Percentiles rank a stretch among this genome's conserved stretches.
Evolutionary conservation across 2,329 filamentous ascomycete genomes (phyloP).

Genomic region (Botryotinia narcissicola): DNA sequence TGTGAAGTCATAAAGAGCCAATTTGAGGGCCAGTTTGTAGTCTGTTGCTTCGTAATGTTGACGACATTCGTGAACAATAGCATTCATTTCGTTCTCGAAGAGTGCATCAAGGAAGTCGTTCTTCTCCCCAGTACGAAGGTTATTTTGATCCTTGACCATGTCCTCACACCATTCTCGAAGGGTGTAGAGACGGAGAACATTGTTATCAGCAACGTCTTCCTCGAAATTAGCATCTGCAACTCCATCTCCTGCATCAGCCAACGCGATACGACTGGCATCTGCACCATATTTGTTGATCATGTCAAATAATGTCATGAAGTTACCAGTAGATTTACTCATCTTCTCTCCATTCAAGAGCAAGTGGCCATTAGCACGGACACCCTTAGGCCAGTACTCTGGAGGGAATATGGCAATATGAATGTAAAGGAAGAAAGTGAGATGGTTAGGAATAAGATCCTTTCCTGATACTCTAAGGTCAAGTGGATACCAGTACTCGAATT

Average conservation of each 20-base stretch:
- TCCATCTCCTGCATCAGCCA: constrained; percentile 91
- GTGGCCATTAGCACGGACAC: constrained; percentile 87
- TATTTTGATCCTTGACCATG: constrained; percentile 65
- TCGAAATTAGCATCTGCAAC: constrained; percentile 97
- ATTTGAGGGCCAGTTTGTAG: constrained; percentile 85
- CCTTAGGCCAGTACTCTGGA: constrained; percentile 82
- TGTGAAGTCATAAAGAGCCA: constrained; percentile 87
- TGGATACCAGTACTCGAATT: constrained; percentile 97
- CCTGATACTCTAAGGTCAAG: constrained; percentile 84
- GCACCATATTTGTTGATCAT: constrained; percentile 90
- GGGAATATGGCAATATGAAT: constrained; percentile 88
- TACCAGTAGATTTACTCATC: constrained; percentile 97
- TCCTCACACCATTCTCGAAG: constrained; percentile 93
- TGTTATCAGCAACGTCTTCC: constrained; percentile 88
- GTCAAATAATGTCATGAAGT: constrained; percentile 89
- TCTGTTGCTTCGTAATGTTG: constrained; percentile 76
- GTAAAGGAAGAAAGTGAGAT: constrained; percentile 94
- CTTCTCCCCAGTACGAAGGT: constrained; percentile 72
- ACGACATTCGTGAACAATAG: constrained; percentile 72
- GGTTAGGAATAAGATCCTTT: constrained; percentile 91
- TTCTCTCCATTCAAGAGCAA: constrained; percentile 94
- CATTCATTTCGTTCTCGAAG: constrained; percentile 92
- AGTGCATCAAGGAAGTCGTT: constrained; percentile 81
- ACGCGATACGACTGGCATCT: constrained; percentile 84
- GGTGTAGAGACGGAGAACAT: constrained; percentile 78